Conservation (phyloP, 1,139 yeast genomes). For the Suhomyces chickasaworum region DNA sequence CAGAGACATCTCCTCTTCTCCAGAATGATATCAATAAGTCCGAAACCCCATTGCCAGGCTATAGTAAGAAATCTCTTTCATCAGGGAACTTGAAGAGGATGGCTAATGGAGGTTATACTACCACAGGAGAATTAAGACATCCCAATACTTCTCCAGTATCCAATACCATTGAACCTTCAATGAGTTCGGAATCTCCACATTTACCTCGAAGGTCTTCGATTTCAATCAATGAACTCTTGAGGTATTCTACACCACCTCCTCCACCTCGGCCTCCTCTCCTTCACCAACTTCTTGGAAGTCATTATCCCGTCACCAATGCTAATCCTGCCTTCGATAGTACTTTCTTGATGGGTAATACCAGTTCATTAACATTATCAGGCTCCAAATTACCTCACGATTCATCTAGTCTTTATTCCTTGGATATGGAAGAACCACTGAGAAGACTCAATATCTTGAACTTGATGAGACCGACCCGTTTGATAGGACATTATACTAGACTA, state of each 20-base stretch:
- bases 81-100: slow-evolving; percentile 7
- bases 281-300: slow-evolving; percentile 32
- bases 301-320: slow-evolving; percentile 37
- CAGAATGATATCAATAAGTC: background rate
- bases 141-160: background rate
- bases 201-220: slow-evolving; percentile 11
- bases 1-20: slow-evolving; percentile 2
- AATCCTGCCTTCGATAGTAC: slow-evolving; percentile 13
- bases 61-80: slow-evolving; percentile 7
- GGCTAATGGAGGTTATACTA: slow-evolving; percentile 5
- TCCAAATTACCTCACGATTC: slow-evolving; percentile 14
- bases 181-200: background rate
- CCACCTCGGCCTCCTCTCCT: slow-evolving; percentile 24
- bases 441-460: slow-evolving; percentile 37
- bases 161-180: background rate
- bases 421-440: slow-evolving; percentile 27
- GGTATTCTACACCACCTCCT: slow-evolving; percentile 6
- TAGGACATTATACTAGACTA: slow-evolving; percentile 53
- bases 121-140: slow-evolving; percentile 3
- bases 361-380: slow-evolving; percentile 7
- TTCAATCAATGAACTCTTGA: slow-evolving; percentile 13
- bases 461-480: slow-evolving; percentile 57
- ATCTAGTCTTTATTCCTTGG: slow-evolving; percentile 23
- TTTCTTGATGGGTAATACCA: slow-evolving; percentile 6
- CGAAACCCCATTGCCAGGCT: slow-evolving; percentile 1